Evolutionary conservation across 1,284 basidiomycete genomes (phyloP).

Genomic region (Leccinum griseonigrum): DNA sequence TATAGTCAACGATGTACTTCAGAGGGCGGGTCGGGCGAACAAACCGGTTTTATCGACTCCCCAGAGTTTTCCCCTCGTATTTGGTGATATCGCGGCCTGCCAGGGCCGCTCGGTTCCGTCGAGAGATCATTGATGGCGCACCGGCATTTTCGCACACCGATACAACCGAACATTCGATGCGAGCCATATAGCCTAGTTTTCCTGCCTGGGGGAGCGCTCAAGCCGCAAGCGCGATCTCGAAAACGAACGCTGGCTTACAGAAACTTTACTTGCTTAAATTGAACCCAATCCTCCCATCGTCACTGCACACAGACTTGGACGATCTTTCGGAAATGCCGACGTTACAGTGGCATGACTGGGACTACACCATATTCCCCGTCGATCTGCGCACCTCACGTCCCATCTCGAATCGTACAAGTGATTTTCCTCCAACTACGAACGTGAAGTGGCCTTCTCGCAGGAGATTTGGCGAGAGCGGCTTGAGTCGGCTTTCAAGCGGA

Average conservation of each 20-base stretch:
- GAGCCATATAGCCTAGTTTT: not conserved
- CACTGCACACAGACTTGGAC: not conserved
- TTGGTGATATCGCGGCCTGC: not conserved
- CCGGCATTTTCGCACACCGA: not conserved
- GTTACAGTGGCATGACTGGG: not conserved
- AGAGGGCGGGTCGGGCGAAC: not conserved
- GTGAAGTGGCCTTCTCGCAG: conserved; percentile 31
- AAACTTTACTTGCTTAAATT: not conserved
- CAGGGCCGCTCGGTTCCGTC: not conserved
- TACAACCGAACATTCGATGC: not conserved
- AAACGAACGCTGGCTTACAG: not conserved
- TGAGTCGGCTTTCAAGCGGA: conserved; percentile 24
- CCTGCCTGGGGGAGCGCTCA: not conserved
- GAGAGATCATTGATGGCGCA: not conserved
- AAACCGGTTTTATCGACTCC: not conserved
- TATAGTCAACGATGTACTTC: not conserved
- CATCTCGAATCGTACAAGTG: conserved; percentile 26
- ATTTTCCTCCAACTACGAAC: conserved; percentile 37
- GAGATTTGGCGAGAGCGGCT: conserved; percentile 36
- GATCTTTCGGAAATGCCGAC: not conserved
- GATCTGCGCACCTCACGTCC: conserved; percentile 12
- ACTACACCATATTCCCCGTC: conserved; percentile 19
- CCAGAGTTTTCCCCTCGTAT: not conserved
- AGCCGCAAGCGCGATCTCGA: not conserved
- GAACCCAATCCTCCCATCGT: not conserved